Percentiles rank a stretch among this genome's conserved stretches.
phyloP scores from a whole-genome alignment of 2,329 filamentous ascomycete genomes.

The Mycosphaerella sp. region DNA sequence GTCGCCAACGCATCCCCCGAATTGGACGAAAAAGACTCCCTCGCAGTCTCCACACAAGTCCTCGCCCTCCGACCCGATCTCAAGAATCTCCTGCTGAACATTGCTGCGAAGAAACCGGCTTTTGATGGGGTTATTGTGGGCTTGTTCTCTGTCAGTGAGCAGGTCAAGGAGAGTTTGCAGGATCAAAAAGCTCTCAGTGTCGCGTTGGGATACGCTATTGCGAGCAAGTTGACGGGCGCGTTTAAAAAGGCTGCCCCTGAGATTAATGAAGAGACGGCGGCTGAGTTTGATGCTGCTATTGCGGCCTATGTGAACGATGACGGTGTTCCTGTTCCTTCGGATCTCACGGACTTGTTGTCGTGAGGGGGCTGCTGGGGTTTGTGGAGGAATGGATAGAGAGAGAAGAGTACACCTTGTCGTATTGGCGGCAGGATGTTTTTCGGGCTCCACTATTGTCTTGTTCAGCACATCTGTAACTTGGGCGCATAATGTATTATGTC shows the following conservation, averaged over 20 bases:
- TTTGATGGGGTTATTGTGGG: slow-evolving; percentile 4
- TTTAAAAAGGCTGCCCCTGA: slow-evolving; percentile 1
- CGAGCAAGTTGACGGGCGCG: slow-evolving; percentile 6
- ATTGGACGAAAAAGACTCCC: background rate
- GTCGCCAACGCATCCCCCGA: background rate
- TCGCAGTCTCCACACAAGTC: slow-evolving; percentile 2
- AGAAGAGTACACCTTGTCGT: too few species aligned
- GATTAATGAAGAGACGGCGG: background rate
- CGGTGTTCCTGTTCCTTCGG: too few species aligned
- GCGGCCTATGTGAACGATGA: slow-evolving; percentile 1
- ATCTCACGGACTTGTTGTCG: too few species aligned
- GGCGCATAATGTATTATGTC: too few species aligned
- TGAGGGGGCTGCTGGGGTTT: too few species aligned
- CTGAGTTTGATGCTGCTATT: slow-evolving; percentile 9
- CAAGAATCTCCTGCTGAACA: background rate
- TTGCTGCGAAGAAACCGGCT: background rate
- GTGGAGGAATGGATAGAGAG: too few species aligned
- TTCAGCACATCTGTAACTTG: too few species aligned
- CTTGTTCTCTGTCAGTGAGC: background rate
- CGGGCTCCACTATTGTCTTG: too few species aligned
- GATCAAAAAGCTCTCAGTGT: slow-evolving; percentile 10
- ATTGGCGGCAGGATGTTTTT: too few species aligned
- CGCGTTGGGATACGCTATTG: slow-evolving; percentile 1
- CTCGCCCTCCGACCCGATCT: slow-evolving; percentile 1
- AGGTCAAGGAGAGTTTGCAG: slow-evolving; percentile 4